phyloP scores from a whole-genome alignment of 1,284 basidiomycete species.

The Cryptococcus amylolentus region DNA sequence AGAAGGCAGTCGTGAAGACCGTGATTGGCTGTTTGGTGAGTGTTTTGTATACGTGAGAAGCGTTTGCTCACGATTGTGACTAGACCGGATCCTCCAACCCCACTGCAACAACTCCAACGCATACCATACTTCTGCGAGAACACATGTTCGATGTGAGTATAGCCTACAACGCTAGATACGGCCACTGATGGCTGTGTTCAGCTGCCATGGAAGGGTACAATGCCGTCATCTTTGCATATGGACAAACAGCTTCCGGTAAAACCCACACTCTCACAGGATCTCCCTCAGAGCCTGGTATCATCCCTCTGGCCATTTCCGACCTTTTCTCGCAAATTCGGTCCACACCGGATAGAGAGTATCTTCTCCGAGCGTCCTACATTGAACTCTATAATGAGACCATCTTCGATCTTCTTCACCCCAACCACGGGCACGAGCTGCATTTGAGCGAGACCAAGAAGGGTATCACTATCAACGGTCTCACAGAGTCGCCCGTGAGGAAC shows the following conservation, averaged over 20 bases:
- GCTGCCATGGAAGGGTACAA: slow-evolving; percentile 97
- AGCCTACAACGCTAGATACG: background rate
- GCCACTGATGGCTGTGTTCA: slow-evolving; percentile 8
- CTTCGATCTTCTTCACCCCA: slow-evolving; percentile 55
- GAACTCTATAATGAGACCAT: slow-evolving; percentile 97
- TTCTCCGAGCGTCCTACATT: slow-evolving; percentile 88
- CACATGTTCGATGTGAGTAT: slow-evolving; percentile 65
- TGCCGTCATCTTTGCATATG: slow-evolving; percentile 89
- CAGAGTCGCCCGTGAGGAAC: slow-evolving; percentile 71
- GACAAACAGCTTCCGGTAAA: slow-evolving; percentile 69
- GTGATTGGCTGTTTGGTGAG: slow-evolving; percentile 52
- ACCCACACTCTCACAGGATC: slow-evolving; percentile 85
- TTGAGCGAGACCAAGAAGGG: slow-evolving; percentile 49
- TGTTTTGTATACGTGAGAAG: slow-evolving; percentile 4
- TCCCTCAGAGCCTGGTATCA: slow-evolving; percentile 84
- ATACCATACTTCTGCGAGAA: slow-evolving; percentile 77
- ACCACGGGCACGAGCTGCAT: slow-evolving; percentile 36
- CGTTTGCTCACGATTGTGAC: slow-evolving; percentile 40
- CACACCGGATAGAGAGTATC: slow-evolving; percentile 67
- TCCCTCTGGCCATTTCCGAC: slow-evolving; percentile 75
- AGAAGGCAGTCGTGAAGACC: slow-evolving; percentile 34
- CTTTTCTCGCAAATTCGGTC: slow-evolving; percentile 53
- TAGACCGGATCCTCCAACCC: slow-evolving; percentile 38
- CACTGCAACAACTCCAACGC: slow-evolving; percentile 75
- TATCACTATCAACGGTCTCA: slow-evolving; percentile 48